Evolutionary conservation across 2,329 filamentous ascomycete genomes (phyloP), one percentile per base, ranked within the genome.

Genomic region (Cytospora schulzeri): DNA sequence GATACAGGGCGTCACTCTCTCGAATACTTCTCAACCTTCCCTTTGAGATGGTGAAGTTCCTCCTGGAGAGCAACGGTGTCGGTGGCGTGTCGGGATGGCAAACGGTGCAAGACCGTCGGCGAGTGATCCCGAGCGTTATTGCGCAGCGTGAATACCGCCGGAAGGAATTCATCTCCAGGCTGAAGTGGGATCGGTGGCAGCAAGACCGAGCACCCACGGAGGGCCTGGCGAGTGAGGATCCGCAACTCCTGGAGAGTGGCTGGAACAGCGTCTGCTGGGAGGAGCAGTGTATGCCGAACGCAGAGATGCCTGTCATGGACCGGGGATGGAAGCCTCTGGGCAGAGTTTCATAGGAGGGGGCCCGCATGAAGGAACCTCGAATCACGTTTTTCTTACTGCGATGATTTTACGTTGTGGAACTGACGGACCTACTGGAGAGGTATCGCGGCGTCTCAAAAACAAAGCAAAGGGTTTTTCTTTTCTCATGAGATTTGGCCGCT

Each of bases 21-120:
- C 87, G 84, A 31, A 78, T 91, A 26, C 78, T 93, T 2, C 77
- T 92, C 60, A 91, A 91, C 50, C 77, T 93, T 7, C 91, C 91
- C 0, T 91, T 90, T 69, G 78, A 83, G 17, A 78, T 88, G 31
- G 79, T 93, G 28, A 88, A 90, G 74, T 81, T 82, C 65, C 76
- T 91, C 1, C 79, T 93, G 38, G 88, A 90, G 69, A 86, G 86
- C 58, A 80, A 79, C 15, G 80, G 80, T 29, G 80, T 88, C 11
- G 84, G 83, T 51, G 78, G 78, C 53, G 76, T 78, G 33, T 78
- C 78, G n/a, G 82, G 79, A 26, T 85, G 82, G 80, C 78, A 81
- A 29, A 82, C 76, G 48, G 76, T 77, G 1, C 77, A 81, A 63
- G 74, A 80, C 29, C 78, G 83, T 24, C 78, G 81, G 64, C 79